Percentiles rank a stretch among this genome's conserved stretches.
Conservation (phyloP, 202 grass and related monocot species). For the Zoysia matrella region DNA sequence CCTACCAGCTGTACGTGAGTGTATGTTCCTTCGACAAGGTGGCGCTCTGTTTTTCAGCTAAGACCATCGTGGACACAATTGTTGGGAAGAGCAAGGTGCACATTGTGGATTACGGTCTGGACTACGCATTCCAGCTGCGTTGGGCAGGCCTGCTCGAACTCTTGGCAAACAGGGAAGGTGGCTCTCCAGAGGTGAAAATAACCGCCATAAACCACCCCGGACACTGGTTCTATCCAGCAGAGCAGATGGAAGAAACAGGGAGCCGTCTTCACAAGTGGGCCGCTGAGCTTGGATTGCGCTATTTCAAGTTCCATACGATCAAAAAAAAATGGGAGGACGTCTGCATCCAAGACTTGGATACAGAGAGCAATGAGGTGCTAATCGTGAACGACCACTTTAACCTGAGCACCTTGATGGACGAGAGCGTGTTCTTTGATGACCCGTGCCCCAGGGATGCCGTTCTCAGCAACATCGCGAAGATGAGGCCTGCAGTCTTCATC, state of each 20-base stretch:
- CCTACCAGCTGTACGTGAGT: conserved; percentile 54
- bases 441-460: conserved; percentile 64
- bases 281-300: conserved; percentile 35
- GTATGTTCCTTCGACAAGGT: conserved; percentile 64
- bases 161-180: conserved; percentile 36
- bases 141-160: conserved; percentile 57
- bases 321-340: conserved; percentile 61
- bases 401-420: conserved; percentile 60
- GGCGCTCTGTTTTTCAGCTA: conserved; percentile 47
- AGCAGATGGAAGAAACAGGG: conserved; percentile 63
- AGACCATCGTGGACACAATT: conserved; percentile 48
- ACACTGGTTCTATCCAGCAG: conserved; percentile 53
- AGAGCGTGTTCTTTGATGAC: conserved; percentile 59
- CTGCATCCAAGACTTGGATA: conserved; percentile 40
- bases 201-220: conserved; percentile 53
- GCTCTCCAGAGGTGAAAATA: conserved; percentile 59
- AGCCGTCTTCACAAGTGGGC: conserved; percentile 52
- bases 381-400: conserved; percentile 61
- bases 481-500: conserved; percentile 60
- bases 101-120: conserved; percentile 66
- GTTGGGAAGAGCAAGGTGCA: conserved; percentile 55
- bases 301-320: conserved; percentile 62
- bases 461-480: conserved; percentile 58
- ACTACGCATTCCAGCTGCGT: conserved; percentile 48
- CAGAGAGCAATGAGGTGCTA: conserved; percentile 57